phyloP scores from a whole-genome alignment of 768 basidiomycete genomes.

The Pisolithus sp. region DNA sequence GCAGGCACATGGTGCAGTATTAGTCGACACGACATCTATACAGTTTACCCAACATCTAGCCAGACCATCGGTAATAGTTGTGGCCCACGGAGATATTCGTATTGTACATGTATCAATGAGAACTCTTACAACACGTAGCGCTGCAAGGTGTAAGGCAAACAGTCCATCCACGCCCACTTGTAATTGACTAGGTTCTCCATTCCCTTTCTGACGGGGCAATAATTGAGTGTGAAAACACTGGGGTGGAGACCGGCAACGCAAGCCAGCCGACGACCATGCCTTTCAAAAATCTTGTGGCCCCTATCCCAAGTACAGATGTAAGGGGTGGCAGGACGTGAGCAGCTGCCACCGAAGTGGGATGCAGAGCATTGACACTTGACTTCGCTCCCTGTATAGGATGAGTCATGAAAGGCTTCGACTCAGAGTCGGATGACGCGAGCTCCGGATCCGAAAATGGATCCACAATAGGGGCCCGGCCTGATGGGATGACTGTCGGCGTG shows the following conservation, averaged over 20 bases:
- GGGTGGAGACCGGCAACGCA: slow-evolving; percentile 18
- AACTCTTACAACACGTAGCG: slow-evolving; percentile 31
- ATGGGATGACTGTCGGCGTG: slow-evolving; percentile 25
- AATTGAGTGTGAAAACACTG: slow-evolving; percentile 11
- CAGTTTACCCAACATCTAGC: slow-evolving; percentile 56
- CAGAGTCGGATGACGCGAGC: slow-evolving; percentile 1
- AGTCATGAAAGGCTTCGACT: not conserved
- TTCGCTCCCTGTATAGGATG: not conserved
- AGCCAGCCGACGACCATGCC: slow-evolving; percentile 21
- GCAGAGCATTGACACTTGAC: slow-evolving; percentile 5
- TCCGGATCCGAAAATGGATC: slow-evolving; percentile 43
- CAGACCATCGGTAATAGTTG: slow-evolving; percentile 53
- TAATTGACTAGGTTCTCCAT: too few relatives aligned
- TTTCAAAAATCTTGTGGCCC: slow-evolving; percentile 62
- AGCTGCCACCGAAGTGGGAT: slow-evolving; percentile 50
- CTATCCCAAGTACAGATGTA: slow-evolving; percentile 54
- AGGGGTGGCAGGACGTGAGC: slow-evolving; percentile 56
- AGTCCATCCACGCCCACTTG: slow-evolving; percentile 11
- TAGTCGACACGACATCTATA: slow-evolving; percentile 11
- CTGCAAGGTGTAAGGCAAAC: slow-evolving; percentile 30
- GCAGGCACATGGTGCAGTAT: slow-evolving; percentile 13
- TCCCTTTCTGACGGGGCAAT: not conserved
- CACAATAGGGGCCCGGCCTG: slow-evolving; percentile 4
- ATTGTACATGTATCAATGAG: slow-evolving; percentile 50
- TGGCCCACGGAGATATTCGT: slow-evolving; percentile 60